Conservation (phyloP, 306 rosid genomes). For the Begonia masoniana region DNA sequence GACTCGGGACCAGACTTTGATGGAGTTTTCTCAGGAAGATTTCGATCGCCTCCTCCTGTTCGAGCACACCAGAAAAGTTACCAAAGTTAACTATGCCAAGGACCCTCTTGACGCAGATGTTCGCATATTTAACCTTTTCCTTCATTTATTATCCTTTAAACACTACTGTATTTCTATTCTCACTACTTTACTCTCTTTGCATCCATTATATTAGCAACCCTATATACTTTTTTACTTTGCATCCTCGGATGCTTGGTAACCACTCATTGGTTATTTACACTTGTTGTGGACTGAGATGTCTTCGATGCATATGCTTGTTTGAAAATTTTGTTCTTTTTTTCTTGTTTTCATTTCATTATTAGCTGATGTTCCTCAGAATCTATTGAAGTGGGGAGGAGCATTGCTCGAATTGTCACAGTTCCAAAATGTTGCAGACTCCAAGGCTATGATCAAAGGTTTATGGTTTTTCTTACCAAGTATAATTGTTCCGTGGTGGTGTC, state of each 20-base stretch:
- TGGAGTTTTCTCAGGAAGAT: conserved; percentile 58
- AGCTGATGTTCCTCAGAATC: conserved; percentile 30
- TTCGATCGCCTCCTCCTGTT: no score
- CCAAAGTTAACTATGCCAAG: conserved; percentile 41
- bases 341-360: background rate
- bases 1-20: conserved; percentile 1
- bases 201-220: no score
- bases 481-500: background rate
- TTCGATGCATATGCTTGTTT: background rate
- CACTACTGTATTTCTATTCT: background rate
- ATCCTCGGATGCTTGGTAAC: no score
- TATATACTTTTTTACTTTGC: no score
- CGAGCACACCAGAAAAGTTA: conserved; percentile 44
- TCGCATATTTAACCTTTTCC: conserved; percentile 9
- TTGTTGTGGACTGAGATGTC: no score
- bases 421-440: conserved; percentile 37
- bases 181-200: background rate
- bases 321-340: no score
- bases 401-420: conserved; percentile 61
- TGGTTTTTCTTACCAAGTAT: background rate
- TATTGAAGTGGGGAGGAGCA: conserved; percentile 68
- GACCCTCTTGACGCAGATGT: conserved; percentile 71
- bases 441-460: conserved; percentile 45
- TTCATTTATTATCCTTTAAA: conserved; percentile 1
- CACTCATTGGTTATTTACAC: no score